These are phyloP conservation scores for Gelatoporia subvermispora DNA, from an alignment of 768 basidiomycete genomes.

Conservation along the genomic window DNA sequence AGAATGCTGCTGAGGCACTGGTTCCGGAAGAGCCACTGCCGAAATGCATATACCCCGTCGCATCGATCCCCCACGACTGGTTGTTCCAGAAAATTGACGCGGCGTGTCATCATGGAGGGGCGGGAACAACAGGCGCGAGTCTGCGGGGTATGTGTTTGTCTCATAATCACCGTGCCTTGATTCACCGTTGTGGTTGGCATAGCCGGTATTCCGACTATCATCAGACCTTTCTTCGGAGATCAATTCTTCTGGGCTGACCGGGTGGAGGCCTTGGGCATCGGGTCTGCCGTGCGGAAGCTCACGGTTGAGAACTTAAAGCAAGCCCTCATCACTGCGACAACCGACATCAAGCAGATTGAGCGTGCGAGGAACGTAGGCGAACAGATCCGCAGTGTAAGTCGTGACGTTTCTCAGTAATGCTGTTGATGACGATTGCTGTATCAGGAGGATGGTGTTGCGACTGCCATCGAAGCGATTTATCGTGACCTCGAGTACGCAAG, in stretches of 20 bases:
- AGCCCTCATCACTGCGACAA: conserved; percentile 77
- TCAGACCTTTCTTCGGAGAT: conserved; percentile 97
- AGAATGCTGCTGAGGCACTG: conserved; percentile 47
- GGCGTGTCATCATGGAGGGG: conserved; percentile 97
- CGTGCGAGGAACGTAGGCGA: conserved; percentile 83
- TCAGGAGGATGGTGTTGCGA: conserved; percentile 92
- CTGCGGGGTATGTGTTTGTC: conserved; percentile 61
- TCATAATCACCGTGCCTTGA: too few species aligned
- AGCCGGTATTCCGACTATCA: conserved; percentile 94
- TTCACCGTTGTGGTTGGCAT: neutral
- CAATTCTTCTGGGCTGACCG: conserved; percentile 98
- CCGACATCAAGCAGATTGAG: conserved; percentile 82
- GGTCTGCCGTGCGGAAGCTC: conserved; percentile 81
- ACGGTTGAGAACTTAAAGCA: conserved; percentile 74
- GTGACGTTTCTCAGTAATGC: neutral
- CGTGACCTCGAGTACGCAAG: conserved; percentile 94
- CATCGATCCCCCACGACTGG: conserved; percentile 94
- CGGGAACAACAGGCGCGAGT: conserved; percentile 94
- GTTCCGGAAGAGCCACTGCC: conserved; percentile 71
- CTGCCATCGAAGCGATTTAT: conserved; percentile 93
- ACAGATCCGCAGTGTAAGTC: conserved; percentile 72
- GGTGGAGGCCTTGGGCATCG: conserved; percentile 93
- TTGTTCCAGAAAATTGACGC: conserved; percentile 90
- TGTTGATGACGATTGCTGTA: neutral
- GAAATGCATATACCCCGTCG: conserved; percentile 75